Conservation (phyloP, 2,329 filamentous ascomycete species). For the Escovopsis sp. region DNA sequence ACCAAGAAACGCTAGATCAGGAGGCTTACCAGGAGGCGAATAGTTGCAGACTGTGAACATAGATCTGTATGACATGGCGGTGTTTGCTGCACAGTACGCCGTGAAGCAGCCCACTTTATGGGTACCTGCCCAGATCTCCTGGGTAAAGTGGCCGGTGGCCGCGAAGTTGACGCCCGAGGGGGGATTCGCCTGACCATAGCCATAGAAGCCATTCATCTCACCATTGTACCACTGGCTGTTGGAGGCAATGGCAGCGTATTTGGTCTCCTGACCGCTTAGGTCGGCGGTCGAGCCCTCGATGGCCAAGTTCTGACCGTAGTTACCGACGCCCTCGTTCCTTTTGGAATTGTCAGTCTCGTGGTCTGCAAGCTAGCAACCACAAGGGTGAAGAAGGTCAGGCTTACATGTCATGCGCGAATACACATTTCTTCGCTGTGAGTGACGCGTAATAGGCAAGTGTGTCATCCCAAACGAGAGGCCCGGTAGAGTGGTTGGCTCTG, state of each 20-base stretch:
- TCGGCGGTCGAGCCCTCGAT: slow-evolving; percentile 33
- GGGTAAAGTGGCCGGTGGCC: slow-evolving; percentile 41
- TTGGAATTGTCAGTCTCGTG: slow-evolving; percentile 15
- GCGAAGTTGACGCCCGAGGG: slow-evolving; percentile 49
- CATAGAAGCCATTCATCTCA: slow-evolving; percentile 45
- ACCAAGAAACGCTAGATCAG: slow-evolving; percentile 3
- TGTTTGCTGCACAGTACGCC: slow-evolving; percentile 45
- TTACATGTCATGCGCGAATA: slow-evolving; percentile 64
- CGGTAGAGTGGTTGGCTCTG: slow-evolving; percentile 65
- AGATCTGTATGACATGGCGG: slow-evolving; percentile 33
- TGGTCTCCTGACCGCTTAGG: slow-evolving; percentile 24
- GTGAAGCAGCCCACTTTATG: slow-evolving; percentile 42
- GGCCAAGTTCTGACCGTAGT: slow-evolving; percentile 89
- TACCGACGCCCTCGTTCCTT: slow-evolving; percentile 41
- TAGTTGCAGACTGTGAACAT: slow-evolving; percentile 88
- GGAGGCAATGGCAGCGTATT: slow-evolving; percentile 50
- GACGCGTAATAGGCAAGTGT: slow-evolving; percentile 48
- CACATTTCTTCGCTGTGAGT: slow-evolving; percentile 48
- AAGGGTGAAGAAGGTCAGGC: slow-evolving; percentile 14
- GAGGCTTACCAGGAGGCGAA: slow-evolving; percentile 46
- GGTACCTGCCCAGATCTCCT: slow-evolving; percentile 26
- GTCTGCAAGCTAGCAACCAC: neutral
- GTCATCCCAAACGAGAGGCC: slow-evolving; percentile 48
- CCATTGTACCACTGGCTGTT: slow-evolving; percentile 82
- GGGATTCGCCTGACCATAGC: slow-evolving; percentile 40